phyloP scores from a whole-genome alignment of 2,329 filamentous ascomycete genomes.

The Aspergillus luchuensis region DNA sequence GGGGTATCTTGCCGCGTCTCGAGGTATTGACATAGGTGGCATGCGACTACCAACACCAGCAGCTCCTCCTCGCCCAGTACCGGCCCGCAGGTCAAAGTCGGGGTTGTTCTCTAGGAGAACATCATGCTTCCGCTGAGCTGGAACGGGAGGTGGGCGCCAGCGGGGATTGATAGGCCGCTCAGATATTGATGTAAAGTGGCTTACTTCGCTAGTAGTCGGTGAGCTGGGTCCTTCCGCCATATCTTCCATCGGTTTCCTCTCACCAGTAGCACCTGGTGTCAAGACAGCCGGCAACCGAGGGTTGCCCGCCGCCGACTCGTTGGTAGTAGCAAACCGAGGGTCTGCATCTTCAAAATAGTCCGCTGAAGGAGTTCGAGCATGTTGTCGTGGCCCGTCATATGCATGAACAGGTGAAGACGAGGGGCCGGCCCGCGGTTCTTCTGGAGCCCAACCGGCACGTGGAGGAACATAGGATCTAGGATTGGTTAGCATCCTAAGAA shows the following conservation, averaged over 20 bases:
- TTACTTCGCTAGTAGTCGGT: slow-evolving; percentile 75
- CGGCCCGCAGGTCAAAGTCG: slow-evolving; percentile 73
- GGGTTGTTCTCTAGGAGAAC: slow-evolving; percentile 77
- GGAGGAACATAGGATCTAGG: slow-evolving; percentile 47
- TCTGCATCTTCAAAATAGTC: slow-evolving; percentile 92
- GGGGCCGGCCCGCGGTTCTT: slow-evolving; percentile 17
- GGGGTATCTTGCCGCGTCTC: slow-evolving; percentile 28
- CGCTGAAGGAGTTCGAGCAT: slow-evolving; percentile 41
- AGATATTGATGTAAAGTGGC: slow-evolving; percentile 86
- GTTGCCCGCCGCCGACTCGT: slow-evolving; percentile 31
- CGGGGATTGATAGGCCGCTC: slow-evolving; percentile 86
- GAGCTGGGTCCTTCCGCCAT: slow-evolving; percentile 65
- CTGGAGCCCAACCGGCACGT: slow-evolving; percentile 44
- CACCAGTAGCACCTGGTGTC: slow-evolving; percentile 43
- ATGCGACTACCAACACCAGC: slow-evolving; percentile 27
- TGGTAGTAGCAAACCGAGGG: slow-evolving; percentile 69
- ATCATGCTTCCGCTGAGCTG: slow-evolving; percentile 62
- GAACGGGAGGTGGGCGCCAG: slow-evolving; percentile 62
- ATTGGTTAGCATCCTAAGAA: slow-evolving; percentile 19
- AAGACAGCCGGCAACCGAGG: slow-evolving; percentile 38
- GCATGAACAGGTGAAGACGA: slow-evolving; percentile 24
- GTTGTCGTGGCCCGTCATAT: slow-evolving; percentile 24
- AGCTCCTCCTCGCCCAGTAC: slow-evolving; percentile 25
- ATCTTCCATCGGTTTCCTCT: slow-evolving; percentile 50
- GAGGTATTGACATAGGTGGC: slow-evolving; percentile 26